phyloP scores from a whole-genome alignment of 106 monocot genomes.

The Iris macrosiphon region DNA sequence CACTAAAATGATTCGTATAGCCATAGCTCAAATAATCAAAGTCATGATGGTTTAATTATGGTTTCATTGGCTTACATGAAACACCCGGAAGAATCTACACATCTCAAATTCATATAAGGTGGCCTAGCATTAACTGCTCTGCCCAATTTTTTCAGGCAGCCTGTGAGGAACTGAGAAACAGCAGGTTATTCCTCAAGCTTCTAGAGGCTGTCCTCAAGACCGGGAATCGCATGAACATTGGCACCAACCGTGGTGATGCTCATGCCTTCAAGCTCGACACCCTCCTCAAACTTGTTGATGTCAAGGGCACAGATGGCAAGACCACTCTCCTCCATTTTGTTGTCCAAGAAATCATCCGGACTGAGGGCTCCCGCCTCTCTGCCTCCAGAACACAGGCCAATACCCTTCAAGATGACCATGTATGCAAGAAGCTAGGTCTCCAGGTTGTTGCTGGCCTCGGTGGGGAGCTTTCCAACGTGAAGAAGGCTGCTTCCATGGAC shows the following conservation, averaged over 20 bases:
- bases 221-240: slow-evolving; percentile 56
- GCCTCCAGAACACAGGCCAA: slow-evolving; percentile 3
- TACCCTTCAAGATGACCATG: slow-evolving; percentile 20
- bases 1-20: too few relatives aligned
- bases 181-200: slow-evolving; percentile 43
- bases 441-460: slow-evolving; percentile 37
- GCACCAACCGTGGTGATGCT: slow-evolving; percentile 55
- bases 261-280: slow-evolving; percentile 60
- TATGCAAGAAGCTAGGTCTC: slow-evolving; percentile 35
- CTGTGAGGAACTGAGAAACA: slow-evolving; percentile 50
- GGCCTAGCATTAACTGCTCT: too few relatives aligned
- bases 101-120: too few relatives aligned
- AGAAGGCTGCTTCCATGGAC: slow-evolving; percentile 61
- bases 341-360: slow-evolving; percentile 41
- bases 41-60: too few relatives aligned
- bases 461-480: slow-evolving; percentile 42
- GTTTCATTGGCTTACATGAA: too few relatives aligned
- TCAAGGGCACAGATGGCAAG: slow-evolving; percentile 57
- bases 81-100: too few relatives aligned
- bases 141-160: slow-evolving; percentile 38
- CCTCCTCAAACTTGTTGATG: slow-evolving; percentile 46
- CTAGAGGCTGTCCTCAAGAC: slow-evolving; percentile 56
- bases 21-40: too few relatives aligned
- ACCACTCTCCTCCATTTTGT: slow-evolving; percentile 60
- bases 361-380: slow-evolving; percentile 37